Evolutionary conservation across 2,329 filamentous ascomycete species (phyloP), one percentile per base, ranked within the genome.

Genomic region (Penicillium hordei): DNA sequence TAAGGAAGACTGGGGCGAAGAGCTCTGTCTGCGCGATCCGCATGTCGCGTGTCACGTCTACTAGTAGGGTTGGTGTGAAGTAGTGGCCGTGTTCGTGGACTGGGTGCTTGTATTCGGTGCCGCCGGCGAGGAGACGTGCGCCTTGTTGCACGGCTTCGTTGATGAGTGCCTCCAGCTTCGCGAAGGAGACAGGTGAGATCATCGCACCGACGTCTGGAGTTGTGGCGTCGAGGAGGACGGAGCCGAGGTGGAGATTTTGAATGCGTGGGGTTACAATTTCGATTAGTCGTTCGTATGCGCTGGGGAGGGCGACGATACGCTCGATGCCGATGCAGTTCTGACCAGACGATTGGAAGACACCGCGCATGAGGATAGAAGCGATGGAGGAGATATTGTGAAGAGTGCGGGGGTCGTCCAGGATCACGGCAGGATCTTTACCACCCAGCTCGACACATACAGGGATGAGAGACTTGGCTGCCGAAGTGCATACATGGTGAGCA

Each of bases 291-390:
- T 89, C 82, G 78, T 97, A 96, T 51, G 90, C 82, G n/a, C 78
- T 80, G 1, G 91, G 88, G 17, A 90, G 83, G 25, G 89, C 91
- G 65, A 97, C 88, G 70, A 97, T 88, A 55, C 94, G 89, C 78
- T 99, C 94, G 65, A 97, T 93, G 55, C 94, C 94, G 70, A 99
- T 93, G 76, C 94, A 99, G 78, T 99, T 99, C 75, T 99, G 94
- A 1, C 94, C 94, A 17, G 92, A 89, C 51, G 92, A 92, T 76
- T 99, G 94, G 77, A 97, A 99, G 10, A 91, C 91, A 52, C 93
- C 94, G 52, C 94, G 87, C 78, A 99, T 88, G 61, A 97, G 84
- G 62, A 95, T 89, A 61, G 92, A 90, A 39, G 85, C 84, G 49
- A 97, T 87, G 42, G 89, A 86, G 5, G 84, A 77, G 58, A 97